Conservation (phyloP, 495 filamentous ascomycete genomes). For the Penicillium longicatenatum region DNA sequence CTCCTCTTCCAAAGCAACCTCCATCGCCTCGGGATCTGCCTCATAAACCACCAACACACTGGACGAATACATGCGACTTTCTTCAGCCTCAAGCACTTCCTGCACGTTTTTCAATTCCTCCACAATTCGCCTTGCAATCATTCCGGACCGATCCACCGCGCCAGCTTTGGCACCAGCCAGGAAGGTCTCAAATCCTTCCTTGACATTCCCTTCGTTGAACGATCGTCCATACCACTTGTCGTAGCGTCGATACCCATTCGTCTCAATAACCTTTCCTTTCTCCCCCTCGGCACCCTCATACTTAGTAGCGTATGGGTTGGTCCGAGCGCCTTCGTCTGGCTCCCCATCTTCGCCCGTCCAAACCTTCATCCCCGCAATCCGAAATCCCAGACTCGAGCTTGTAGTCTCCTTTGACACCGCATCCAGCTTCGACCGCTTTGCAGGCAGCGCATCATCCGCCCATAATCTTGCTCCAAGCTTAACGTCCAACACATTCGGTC, state of each 20-base stretch:
- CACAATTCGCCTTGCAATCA: slow-evolving; percentile 64
- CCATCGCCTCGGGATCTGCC: slow-evolving; percentile 73
- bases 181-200: slow-evolving; percentile 73
- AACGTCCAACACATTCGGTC: slow-evolving; percentile 91
- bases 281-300: slow-evolving; percentile 41
- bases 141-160: slow-evolving; percentile 47
- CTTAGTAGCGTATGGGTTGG: slow-evolving; percentile 45
- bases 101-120: slow-evolving; percentile 67
- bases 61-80: slow-evolving; percentile 92
- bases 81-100: slow-evolving; percentile 66
- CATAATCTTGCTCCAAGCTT: slow-evolving; percentile 87
- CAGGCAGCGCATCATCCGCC: slow-evolving; percentile 75
- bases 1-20: slow-evolving; percentile 64
- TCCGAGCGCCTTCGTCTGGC: slow-evolving; percentile 37
- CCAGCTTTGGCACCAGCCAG: slow-evolving; percentile 66
- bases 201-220: slow-evolving; percentile 70
- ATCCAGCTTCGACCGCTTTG: slow-evolving; percentile 80
- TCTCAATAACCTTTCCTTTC: slow-evolving; percentile 41
- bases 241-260: slow-evolving; percentile 70
- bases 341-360: slow-evolving; percentile 67
- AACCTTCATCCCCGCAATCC: slow-evolving; percentile 92
- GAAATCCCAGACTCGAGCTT: slow-evolving; percentile 75
- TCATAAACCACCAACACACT: slow-evolving; percentile 92
- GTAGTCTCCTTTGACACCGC: slow-evolving; percentile 78
- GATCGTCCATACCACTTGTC: slow-evolving; percentile 85